Evolutionary conservation across 495 filamentous ascomycete species (phyloP).

Genomic region (Darksidea phi): DNA sequence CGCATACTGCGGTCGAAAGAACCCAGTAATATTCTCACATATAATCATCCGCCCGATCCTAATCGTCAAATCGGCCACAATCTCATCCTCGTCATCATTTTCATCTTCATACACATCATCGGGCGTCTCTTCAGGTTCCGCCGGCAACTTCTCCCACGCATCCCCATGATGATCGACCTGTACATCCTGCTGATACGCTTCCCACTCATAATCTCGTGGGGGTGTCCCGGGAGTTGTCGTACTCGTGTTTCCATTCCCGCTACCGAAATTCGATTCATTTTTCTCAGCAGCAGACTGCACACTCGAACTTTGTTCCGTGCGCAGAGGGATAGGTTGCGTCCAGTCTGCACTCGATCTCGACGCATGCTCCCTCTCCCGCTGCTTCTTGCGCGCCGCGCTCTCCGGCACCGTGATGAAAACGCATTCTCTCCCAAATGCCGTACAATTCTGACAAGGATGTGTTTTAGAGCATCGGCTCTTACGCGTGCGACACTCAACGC

Average conservation of each 20-base stretch:
- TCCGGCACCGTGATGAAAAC: constrained; percentile 36
- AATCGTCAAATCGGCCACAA: constrained; percentile 30
- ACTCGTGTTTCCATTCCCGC: constrained; percentile 6
- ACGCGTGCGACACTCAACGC: constrained; percentile 32
- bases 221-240: constrained; percentile 35
- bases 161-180: constrained; percentile 28
- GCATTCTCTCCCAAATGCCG: constrained; percentile 35
- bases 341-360: constrained; percentile 29
- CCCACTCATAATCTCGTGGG: constrained; percentile 37
- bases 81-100: constrained; percentile 34
- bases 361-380: constrained; percentile 15
- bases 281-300: constrained; percentile 8
- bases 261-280: constrained; percentile 12
- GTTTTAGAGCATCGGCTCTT: constrained; percentile 35
- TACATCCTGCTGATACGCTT: constrained; percentile 36
- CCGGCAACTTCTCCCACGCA: constrained; percentile 34
- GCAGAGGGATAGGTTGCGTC: constrained; percentile 30
- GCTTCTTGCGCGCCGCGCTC: constrained; percentile 25
- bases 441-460: constrained; percentile 37
- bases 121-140: constrained; percentile 30
- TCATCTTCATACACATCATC: constrained; percentile 36
- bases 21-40: constrained; percentile 31
- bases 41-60: constrained; percentile 37
- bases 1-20: constrained; percentile 35
- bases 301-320: constrained; percentile 15